phyloP scores from a whole-genome alignment of 805 yeast species.

The Myxozyma neglecta region DNA sequence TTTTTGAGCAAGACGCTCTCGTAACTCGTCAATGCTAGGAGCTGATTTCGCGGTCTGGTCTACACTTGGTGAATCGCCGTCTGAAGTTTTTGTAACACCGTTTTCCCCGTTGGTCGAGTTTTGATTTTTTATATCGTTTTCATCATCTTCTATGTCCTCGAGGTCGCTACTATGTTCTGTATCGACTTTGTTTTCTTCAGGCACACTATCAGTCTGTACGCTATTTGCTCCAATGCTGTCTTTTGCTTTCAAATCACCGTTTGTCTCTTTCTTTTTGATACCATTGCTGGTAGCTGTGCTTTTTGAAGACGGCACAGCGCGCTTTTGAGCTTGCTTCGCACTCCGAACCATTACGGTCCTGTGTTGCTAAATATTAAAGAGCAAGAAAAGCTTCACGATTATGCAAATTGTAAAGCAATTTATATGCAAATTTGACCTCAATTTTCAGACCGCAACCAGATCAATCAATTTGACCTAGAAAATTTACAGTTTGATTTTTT shows the following conservation, averaged over 20 bases:
- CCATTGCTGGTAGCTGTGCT: constrained; percentile 44
- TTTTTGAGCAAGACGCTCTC: constrained; percentile 75
- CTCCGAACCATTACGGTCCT: neutral
- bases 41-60: neutral
- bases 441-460: neutral
- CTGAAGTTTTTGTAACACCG: neutral
- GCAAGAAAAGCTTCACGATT: neutral
- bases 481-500: neutral
- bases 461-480: neutral
- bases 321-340: constrained; percentile 13
- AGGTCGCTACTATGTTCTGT: neutral
- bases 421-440: neutral
- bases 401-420: neutral
- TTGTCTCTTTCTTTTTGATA: constrained; percentile 58
- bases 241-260: constrained; percentile 34
- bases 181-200: neutral
- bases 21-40: constrained; percentile 55
- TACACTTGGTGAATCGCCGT: neutral
- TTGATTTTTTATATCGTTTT: neutral
- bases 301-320: constrained; percentile 34
- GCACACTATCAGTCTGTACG: neutral
- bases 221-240: constrained; percentile 3
- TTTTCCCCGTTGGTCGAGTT: neutral
- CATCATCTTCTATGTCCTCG: constrained; percentile 11
- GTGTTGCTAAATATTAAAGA: neutral